Evolutionary conservation across 176 grass and related monocot genomes (phyloP), one percentile per base, ranked within the genome.

Genomic region (Triticum urartu): DNA sequence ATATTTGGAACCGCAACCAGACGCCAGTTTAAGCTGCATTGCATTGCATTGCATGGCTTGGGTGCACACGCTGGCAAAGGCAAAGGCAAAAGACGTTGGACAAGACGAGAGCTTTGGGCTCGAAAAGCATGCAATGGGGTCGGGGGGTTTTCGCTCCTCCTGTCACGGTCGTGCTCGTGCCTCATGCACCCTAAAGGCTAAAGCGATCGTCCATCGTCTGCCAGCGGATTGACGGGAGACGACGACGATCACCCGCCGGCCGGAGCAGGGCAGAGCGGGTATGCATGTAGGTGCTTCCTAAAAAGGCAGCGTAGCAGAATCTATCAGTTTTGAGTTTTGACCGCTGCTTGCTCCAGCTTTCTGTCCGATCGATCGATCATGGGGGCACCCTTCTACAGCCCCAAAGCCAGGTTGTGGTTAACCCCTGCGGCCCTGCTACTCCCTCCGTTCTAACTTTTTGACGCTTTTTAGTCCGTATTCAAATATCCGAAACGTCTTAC

Each of bases 271-370:
- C 21, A 7, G 54, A 15, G 14, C 75, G 69, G 38, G 22, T 1
- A 12, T n/a, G 11, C 11, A 22, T 10, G 61, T 25, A 47, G 71
- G 42, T 66, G 10, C 30, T 79, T 79, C 70, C 43, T 60, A 36
- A 32, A 77, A 75, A 43, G 8, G n/a, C 35, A 10, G 30, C 15
- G 63, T 33, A 35, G 34, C 66, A 79, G 59, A 84, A 80, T 80
- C 33, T 74, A 59, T 87, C 89, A 30, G 73, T 67, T 58, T 87
- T 67, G 89, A 38, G 73, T 67, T 45, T 83, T 60, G 89, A 75
- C 64, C 45, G 21, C 14, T 32, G 25, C 14, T 64, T 21, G 65
- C 73, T 72, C 39, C 43, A 48, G 80, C 85, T 35, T 83, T 90
- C 25, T 59, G 74, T 60, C 59, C 75, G 12, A 58, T 68, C 74